Base-by-base conservation (phyloP, 129 eudicot genomes). In the Flaveria trinervia region DNA sequence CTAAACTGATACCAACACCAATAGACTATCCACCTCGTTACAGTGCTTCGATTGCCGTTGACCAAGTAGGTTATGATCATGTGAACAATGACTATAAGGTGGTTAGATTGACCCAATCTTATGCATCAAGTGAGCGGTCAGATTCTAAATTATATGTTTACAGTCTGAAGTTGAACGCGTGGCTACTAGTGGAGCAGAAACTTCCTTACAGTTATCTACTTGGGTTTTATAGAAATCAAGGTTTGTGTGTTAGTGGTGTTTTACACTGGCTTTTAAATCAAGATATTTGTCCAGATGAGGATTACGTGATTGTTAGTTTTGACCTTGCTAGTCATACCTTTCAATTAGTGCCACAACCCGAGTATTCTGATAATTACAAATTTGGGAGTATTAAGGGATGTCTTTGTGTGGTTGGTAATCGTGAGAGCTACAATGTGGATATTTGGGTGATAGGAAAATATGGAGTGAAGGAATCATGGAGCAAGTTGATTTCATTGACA, bases 381-480 rank as follows among this genome's bases (percentile, higher is more conserved):
- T 55, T 18, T 80, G 75, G 70, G 67, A 48, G 36, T 44, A 17
- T 67, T 80, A 12, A 75, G 15, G 10, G 80, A 60, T 80, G 76
- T 48, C 80, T 80, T 33, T 80, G 80, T 80, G 76, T 68, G 68
- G 41, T 76, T 74, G 57, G 80, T 6, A 54, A 36, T 57, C 48
- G 49, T 57, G 68, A 48, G 54, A 71, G 15, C 28, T 54, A 44
- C 26, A 0, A 43, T 80, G 76, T 80, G 73, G 84, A 80, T 52
- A 26, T 80, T 46, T 80, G 79, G 83, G 70, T 80, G 74, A 80
- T 80, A 79, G 18, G 52, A 61, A 54, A 65, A 23, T 80, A 80
- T 80, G 79, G 52, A 17, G 64, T 45, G n/a, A 81, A 67, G 45
- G 77, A 83, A 28, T 83, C 90, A 0, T 85, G 93, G 88, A 75